Evolutionary conservation across 495 filamentous ascomycete genomes (phyloP).

Genomic region (Thermothielavioides terrestris): DNA sequence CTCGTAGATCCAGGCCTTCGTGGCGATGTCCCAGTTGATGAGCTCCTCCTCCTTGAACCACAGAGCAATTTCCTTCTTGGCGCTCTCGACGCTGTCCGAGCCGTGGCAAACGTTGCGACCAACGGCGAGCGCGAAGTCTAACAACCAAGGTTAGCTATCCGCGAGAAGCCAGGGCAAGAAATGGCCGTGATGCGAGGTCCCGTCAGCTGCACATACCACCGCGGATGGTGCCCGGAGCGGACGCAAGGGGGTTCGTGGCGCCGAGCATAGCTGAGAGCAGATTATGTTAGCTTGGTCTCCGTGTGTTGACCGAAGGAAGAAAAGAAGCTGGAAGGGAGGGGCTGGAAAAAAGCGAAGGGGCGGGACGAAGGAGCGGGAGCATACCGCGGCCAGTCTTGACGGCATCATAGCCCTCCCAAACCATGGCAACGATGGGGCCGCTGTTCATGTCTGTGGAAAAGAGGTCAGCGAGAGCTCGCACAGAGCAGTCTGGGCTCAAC

Average conservation of each 20-base stretch:
- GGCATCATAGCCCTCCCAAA: constrained; percentile 95
- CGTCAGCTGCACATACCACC: constrained; percentile 39
- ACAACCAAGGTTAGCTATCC: no score
- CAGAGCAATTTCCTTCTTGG: constrained; percentile 97
- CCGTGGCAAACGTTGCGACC: constrained; percentile 99
- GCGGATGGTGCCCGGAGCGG: constrained; percentile 92
- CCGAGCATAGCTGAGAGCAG: constrained; percentile 66
- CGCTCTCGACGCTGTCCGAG: constrained; percentile 94
- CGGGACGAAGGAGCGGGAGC: no score
- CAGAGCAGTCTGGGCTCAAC: constrained; percentile 8
- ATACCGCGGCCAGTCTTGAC: constrained; percentile 94
- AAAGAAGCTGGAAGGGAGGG: background rate
- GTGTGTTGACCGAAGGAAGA: background rate
- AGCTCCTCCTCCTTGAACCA: constrained; percentile 90
- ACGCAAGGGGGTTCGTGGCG: constrained; percentile 94
- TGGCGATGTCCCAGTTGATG: constrained; percentile 66
- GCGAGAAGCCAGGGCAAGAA: no score
- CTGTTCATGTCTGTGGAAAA: constrained; percentile 74
- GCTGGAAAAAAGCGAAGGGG: no score
- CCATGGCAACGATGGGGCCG: constrained; percentile 96
- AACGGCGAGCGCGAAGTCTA: constrained; percentile 49
- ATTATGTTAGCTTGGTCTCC: constrained; percentile 21
- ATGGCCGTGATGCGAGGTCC: no score
- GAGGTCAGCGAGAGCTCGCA: constrained; percentile 24
- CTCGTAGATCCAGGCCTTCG: constrained; percentile 94